phyloP scores from a whole-genome alignment of 176 grass and related monocot genomes.

The Typha latifolia region DNA sequence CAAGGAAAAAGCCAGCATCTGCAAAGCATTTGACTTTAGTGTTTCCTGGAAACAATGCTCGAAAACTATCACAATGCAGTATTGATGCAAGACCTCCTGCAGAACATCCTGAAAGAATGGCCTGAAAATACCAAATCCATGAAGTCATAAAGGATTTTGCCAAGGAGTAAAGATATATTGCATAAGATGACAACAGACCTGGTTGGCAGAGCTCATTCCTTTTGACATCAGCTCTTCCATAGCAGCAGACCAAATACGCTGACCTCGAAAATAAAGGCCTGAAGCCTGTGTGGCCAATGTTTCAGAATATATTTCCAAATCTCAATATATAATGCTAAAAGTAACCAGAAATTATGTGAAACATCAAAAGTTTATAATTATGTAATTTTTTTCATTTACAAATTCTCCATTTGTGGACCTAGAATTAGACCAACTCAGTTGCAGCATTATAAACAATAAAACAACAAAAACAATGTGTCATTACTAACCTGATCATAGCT shows the following conservation, averaged over 20 bases:
- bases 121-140: conserved; percentile 19
- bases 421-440: neutral
- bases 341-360: too few species aligned
- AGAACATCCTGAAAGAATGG: conserved; percentile 65
- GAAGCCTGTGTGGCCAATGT: conserved; percentile 18
- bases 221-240: conserved; percentile 63
- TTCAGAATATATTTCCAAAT: neutral
- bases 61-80: conserved; percentile 77
- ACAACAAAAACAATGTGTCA: neutral
- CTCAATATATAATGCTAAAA: too few species aligned
- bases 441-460: neutral
- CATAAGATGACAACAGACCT: conserved; percentile 10
- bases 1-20: conserved; percentile 79
- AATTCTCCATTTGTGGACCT: too few species aligned
- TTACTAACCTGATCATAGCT: conserved; percentile 41
- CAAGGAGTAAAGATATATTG: neutral
- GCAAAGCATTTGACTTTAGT: conserved; percentile 71
- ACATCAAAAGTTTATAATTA: too few species aligned
- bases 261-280: conserved; percentile 57
- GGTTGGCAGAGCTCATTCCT: conserved; percentile 46
- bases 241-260: conserved; percentile 60
- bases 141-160: neutral
- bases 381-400: too few species aligned
- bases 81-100: conserved; percentile 64
- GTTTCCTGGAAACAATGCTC: conserved; percentile 32